Percentiles rank a stretch among this genome's conserved stretches.
phyloP scores from a whole-genome alignment of 805 yeast species.

The Metschnikowia aberdeeniae region DNA sequence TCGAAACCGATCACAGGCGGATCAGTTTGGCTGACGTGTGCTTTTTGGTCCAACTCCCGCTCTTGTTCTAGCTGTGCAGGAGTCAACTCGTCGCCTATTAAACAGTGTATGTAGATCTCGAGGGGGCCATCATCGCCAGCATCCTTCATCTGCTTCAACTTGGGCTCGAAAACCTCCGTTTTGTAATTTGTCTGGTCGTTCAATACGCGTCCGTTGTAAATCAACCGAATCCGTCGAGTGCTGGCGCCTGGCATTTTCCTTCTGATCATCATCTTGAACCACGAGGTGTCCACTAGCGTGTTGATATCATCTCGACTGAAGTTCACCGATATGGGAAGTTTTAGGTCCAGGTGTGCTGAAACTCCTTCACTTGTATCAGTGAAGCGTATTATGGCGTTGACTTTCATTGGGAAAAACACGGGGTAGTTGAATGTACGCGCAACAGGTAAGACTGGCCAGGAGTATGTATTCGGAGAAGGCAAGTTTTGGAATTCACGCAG shows the following conservation, averaged over 20 bases:
- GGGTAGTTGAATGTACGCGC: constrained; percentile 5
- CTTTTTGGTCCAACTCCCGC: constrained; percentile 49
- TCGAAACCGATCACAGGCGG: constrained; percentile 85
- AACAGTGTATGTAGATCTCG: constrained; percentile 69
- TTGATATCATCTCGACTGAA: constrained; percentile 29
- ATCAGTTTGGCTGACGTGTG: constrained; percentile 40
- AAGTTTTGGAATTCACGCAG: not conserved
- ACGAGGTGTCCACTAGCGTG: constrained; percentile 25
- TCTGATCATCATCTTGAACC: constrained; percentile 32
- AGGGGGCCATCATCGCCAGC: constrained; percentile 8
- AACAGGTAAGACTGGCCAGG: not conserved
- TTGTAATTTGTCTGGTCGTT: constrained; percentile 52
- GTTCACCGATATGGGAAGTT: constrained; percentile 26
- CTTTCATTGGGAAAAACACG: constrained; percentile 19
- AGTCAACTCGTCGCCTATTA: constrained; percentile 63
- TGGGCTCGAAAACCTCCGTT: constrained; percentile 42
- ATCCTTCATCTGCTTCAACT: constrained; percentile 16
- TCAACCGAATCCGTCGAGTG: constrained; percentile 53
- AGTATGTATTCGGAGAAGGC: not conserved
- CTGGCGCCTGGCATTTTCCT: constrained; percentile 14
- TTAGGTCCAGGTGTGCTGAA: constrained; percentile 23
- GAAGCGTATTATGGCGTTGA: constrained; percentile 27
- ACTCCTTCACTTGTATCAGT: constrained; percentile 23
- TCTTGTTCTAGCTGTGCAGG: constrained; percentile 56
- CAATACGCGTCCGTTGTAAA: constrained; percentile 65